These are phyloP conservation scores for Lepiota venenata DNA, from an alignment of 768 basidiomycete genomes.

Conservation along the genomic window DNA sequence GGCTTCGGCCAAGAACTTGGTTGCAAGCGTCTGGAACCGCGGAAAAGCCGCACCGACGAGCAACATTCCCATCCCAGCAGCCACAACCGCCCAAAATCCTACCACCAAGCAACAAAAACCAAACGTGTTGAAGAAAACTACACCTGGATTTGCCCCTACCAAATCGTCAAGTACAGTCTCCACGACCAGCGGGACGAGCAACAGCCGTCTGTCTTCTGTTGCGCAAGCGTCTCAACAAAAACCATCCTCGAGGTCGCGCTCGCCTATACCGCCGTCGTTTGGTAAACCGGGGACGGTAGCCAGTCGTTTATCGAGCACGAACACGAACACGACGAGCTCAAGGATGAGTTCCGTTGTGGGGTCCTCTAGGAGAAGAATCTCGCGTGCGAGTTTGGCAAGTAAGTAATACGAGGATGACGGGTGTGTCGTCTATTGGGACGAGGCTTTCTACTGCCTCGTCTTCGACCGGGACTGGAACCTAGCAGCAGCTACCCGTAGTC, in stretches of 20 bases:
- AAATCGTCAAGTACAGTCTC: not conserved
- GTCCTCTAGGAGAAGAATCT: constrained; percentile 2
- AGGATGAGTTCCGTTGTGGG: not conserved
- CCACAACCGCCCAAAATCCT: constrained; percentile 10
- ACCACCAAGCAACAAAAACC: not conserved
- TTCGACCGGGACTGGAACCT: constrained; percentile 16
- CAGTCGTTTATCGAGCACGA: not conserved
- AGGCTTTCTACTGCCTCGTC: constrained; percentile 20
- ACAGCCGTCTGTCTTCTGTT: not conserved
- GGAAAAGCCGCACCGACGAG: constrained; percentile 33
- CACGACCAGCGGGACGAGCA: not conserved
- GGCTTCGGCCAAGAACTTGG: constrained; percentile 66
- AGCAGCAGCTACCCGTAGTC: not conserved
- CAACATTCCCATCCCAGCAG: constrained; percentile 22
- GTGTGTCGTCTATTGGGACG: constrained; percentile 45
- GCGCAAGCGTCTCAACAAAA: not conserved
- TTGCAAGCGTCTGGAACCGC: constrained; percentile 72
- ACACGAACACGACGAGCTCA: not conserved
- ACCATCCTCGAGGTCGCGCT: constrained; percentile 22
- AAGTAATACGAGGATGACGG: constrained; percentile 19
- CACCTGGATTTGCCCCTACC: not conserved
- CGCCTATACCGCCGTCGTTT: constrained; percentile 23
- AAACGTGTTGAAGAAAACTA: constrained; percentile 8
- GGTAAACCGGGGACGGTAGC: not conserved
- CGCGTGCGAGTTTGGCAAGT: constrained; percentile 9